Evolutionary conservation across 371 early-diverging fungal genomes (phyloP), one percentile per base, ranked within the genome.

Genomic region (Mucor mucedo): DNA sequence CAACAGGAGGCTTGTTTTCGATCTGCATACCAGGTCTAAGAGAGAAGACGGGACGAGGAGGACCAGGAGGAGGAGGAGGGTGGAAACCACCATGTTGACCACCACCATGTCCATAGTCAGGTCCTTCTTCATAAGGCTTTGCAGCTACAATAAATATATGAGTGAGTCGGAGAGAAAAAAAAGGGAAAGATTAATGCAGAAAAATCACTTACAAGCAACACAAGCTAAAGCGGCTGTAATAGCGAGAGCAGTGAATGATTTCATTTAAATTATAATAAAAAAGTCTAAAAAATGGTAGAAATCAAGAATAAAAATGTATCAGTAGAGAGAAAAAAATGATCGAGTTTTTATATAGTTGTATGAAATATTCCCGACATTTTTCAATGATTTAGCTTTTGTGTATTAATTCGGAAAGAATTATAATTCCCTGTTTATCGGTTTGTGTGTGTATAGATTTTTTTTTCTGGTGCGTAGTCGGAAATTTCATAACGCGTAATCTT

Each of bases 191-290:
- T 21, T 21, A 21, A 21, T 21, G 21, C 21, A 21, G 2, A 30
- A 2, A 49, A 16, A 7, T 27, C 3, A 55, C 62, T 62, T 71
- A 60, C 69, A 65, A 49, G 49, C 69, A 54, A 60, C 65, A 50
- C 58, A 55, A 33, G 60, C 61, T 21, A 74, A 55, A 38, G 57
- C 62, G 16, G 69, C 68, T 48, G 74, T 58, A 8, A 66, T 27
- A 58, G 66, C 69, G 32, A 71, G 40, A 32, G 66, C 21, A 55
- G 68, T 50, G 30, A 71, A 29, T 10, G 62, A 56, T 52, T 75
- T 75, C 75, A 75, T 75, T 44, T 33, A 7, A 11, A 44, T 33
- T 57, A n/a, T n/a, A 47, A 55, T 47, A 28, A 40, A 42, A 41
- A 14, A 42, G 4, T 42, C 40, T 8, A 11, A 39, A 42, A 42